Evolutionary conservation across 371 early-diverging fungal species (phyloP), one percentile per base, ranked within the genome.

Genomic region (Rhizomucor miehei): DNA sequence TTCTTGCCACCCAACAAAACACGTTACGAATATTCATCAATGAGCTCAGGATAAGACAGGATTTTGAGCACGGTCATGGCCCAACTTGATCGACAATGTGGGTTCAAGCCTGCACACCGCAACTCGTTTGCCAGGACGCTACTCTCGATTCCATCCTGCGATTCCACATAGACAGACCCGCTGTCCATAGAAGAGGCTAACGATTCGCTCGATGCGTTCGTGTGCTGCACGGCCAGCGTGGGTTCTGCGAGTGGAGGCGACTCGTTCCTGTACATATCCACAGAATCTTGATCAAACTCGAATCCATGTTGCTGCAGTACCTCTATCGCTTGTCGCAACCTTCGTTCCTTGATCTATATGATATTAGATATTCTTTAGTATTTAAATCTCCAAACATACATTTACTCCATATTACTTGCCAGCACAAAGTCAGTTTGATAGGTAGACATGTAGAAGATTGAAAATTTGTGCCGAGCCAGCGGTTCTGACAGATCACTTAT

Each of bases 341-440:
- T 67, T 35, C 79, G 67, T 56, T 86, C 87, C 57, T 82, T 87
- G 41, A 89, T 70, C 88, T 87, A 50, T 6, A 14, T 16, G 51
- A 23, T 12, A 48, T 24, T 44, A 17, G 44, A n/a, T 14, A 8
- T 12, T 9, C 8, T 10, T 44, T 44, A 44, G n/a, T 19, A 9
- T 11, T 10, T 50, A 24, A 9, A 14, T 38, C 38, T 38, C 38
- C 14, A 9, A 10, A 1, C n/a, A 13, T 57, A 35, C 17, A 23
- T 44, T 24, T 6, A 10, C 10, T 38, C 38, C 14, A 38, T 14
- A 14, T 38, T 38, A 38, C 57, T 73, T 74, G 85, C 87, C 77
- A 89, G 79, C 17, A 89, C 76, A 56, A 85, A 81, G 46, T 89
- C 89, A 3, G 87, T 89, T 66, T 87, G 86, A 64, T 87, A 89